These are phyloP conservation scores for Malus sieversii DNA, from an alignment of 306 rosid genomes.

Conservation along the genomic window DNA sequence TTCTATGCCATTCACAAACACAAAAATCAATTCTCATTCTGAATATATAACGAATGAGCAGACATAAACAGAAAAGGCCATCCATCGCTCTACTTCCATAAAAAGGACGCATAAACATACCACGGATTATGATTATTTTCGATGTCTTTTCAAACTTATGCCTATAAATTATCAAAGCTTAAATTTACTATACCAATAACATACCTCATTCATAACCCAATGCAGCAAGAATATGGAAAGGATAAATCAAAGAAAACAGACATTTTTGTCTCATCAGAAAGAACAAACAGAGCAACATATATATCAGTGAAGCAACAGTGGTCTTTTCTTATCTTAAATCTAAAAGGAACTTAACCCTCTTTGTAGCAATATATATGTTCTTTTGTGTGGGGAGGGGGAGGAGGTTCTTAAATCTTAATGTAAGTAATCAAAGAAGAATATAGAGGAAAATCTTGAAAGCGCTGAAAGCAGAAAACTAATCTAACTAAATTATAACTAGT, in stretches of 20 bases:
- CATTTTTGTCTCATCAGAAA: neutral
- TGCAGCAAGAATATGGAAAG: neutral
- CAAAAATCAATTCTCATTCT: neutral
- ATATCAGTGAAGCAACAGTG: neutral
- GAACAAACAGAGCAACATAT: neutral
- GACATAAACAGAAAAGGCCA: neutral
- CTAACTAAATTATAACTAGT: no score
- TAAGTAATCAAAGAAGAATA: no score
- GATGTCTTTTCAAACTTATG: neutral
- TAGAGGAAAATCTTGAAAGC: no score
- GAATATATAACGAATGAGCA: neutral
- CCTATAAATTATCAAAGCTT: neutral
- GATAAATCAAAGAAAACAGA: neutral
- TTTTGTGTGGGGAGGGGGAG: no score
- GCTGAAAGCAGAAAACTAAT: no score
- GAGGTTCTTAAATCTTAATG: no score
- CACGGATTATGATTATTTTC: neutral
- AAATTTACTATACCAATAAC: neutral
- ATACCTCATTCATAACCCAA: neutral
- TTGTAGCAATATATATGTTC: neutral
- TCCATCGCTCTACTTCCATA: neutral
- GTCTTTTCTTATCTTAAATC: neutral
- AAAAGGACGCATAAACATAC: neutral
- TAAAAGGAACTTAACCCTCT: neutral
- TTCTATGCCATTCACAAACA: conserved; percentile 14